Percentiles rank a stretch among this genome's conserved stretches.
Evolutionary conservation across 1,284 basidiomycete genomes (phyloP).

Genomic region (Fomitopsis pinicola): DNA sequence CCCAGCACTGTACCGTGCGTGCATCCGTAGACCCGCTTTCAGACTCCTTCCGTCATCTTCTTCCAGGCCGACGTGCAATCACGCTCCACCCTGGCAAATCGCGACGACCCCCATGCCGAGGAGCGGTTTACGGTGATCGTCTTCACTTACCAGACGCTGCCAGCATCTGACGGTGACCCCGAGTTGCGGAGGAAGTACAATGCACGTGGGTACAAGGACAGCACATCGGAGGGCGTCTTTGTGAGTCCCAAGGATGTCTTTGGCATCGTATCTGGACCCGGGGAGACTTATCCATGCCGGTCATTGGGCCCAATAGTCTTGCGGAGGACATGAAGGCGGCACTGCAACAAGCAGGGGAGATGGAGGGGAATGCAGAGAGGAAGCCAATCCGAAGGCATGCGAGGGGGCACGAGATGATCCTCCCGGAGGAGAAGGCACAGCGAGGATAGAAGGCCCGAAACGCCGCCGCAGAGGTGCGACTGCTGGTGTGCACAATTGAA

Average conservation of each 20-base stretch:
- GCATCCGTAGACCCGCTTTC: not conserved
- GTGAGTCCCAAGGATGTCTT: slow-evolving; percentile 89
- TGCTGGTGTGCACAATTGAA: not conserved
- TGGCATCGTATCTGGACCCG: slow-evolving; percentile 90
- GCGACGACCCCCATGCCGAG: slow-evolving; percentile 87
- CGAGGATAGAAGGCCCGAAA: slow-evolving; percentile 76
- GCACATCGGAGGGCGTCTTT: slow-evolving; percentile 70
- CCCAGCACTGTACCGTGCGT: slow-evolving; percentile 75
- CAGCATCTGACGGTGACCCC: no score
- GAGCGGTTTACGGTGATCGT: slow-evolving; percentile 88
- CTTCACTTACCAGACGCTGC: slow-evolving; percentile 86
- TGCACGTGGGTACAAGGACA: slow-evolving; percentile 82
- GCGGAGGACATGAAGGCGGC: slow-evolving; percentile 98
- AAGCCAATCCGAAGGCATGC: slow-evolving; percentile 47
- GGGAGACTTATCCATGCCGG: slow-evolving; percentile 78
- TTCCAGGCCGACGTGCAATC: slow-evolving; percentile 82
- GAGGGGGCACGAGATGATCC: slow-evolving; percentile 68
- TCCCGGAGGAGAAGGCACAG: slow-evolving; percentile 79
- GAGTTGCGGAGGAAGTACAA: slow-evolving; percentile 89
- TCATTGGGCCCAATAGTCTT: slow-evolving; percentile 80
- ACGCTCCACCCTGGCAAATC: slow-evolving; percentile 92
- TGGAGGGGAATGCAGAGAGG: slow-evolving; percentile 35
- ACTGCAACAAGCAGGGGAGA: slow-evolving; percentile 87
- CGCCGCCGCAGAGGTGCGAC: slow-evolving; percentile 61
- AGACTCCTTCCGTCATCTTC: not conserved